phyloP scores from a whole-genome alignment of 345 rosid species.

The Trapa incisa region DNA sequence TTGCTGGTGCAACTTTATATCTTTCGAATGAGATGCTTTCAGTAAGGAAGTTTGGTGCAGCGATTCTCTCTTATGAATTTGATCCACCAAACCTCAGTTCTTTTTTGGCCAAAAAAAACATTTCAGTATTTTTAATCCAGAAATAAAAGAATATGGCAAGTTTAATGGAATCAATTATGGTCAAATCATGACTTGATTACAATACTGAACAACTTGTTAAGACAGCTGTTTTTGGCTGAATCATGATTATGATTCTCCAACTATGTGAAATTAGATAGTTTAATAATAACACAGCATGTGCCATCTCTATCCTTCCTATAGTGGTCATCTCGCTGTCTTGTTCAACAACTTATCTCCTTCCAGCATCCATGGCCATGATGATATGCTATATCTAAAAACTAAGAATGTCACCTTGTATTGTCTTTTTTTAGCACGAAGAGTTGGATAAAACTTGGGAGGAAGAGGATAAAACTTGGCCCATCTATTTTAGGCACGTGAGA shows the following conservation, averaged over 20 bases:
- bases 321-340: not conserved
- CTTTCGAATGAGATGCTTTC: conserved; percentile 20
- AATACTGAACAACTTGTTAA: not conserved
- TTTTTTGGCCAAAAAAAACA: not conserved
- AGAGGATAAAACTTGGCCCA: too few species aligned
- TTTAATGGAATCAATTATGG: too few species aligned
- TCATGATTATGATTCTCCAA: not conserved
- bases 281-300: conserved; percentile 5
- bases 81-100: conserved; percentile 6
- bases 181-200: not conserved
- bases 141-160: too few species aligned
- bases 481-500: too few species aligned
- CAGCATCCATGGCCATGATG: too few species aligned
- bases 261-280: not conserved
- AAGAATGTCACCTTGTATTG: too few species aligned
- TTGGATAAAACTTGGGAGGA: too few species aligned
- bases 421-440: too few species aligned
- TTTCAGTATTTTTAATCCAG: not conserved
- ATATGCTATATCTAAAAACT: too few species aligned
- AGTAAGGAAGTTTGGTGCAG: conserved; percentile 17
- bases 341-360: too few species aligned
- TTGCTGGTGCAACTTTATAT: conserved; percentile 29
- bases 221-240: not conserved
- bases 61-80: conserved; percentile 11
- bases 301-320: not conserved